A percentile compares a stretch with the other conserved stretches of the same genome.
These are phyloP conservation scores for Penicillium hordei DNA, from an alignment of 2,329 filamentous ascomycete species.

Conservation along the genomic window DNA sequence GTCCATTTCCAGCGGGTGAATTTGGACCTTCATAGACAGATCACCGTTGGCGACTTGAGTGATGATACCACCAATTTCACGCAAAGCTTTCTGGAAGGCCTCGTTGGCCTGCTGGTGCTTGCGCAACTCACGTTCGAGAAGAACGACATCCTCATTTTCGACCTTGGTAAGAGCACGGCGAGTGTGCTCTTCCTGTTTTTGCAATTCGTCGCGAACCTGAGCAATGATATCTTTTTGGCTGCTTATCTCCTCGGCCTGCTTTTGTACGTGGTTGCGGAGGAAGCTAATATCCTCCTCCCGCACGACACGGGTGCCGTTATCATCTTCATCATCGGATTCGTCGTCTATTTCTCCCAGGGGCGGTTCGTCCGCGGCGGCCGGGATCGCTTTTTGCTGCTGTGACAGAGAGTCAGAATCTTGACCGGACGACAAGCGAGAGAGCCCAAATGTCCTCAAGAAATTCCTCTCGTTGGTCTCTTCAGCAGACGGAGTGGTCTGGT, in stretches of 20 bases:
- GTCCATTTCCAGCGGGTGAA: conserved; percentile 95
- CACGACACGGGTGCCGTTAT: conserved; percentile 53
- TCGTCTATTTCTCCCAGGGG: conserved; percentile 33
- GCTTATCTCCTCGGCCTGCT: conserved; percentile 88
- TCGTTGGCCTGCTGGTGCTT: conserved; percentile 98
- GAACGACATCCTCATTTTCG: conserved; percentile 82
- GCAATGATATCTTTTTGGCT: conserved; percentile 83
- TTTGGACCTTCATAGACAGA: conserved; percentile 92
- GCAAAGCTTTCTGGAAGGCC: conserved; percentile 94
- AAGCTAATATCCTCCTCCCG: conserved; percentile 81
- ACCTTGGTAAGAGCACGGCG: conserved; percentile 78
- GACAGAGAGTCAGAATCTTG: conserved; percentile 36
- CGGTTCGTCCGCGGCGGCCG: conserved; percentile 37
- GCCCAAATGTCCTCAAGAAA: conserved; percentile 37
- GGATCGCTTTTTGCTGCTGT: conserved; percentile 41
- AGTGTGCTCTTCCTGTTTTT: conserved; percentile 81
- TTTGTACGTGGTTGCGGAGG: conserved; percentile 85
- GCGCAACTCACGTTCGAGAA: conserved; percentile 87
- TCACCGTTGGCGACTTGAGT: conserved; percentile 94
- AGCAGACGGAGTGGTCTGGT: conserved; percentile 62
- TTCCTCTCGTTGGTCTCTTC: conserved; percentile 57
- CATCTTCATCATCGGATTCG: conserved; percentile 47
- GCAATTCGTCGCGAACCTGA: conserved; percentile 79
- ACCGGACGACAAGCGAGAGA: conserved; percentile 35
- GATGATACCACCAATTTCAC: conserved; percentile 96